phyloP scores from a whole-genome alignment of 345 rosid genomes.

The Rubroshorea leprosula region DNA sequence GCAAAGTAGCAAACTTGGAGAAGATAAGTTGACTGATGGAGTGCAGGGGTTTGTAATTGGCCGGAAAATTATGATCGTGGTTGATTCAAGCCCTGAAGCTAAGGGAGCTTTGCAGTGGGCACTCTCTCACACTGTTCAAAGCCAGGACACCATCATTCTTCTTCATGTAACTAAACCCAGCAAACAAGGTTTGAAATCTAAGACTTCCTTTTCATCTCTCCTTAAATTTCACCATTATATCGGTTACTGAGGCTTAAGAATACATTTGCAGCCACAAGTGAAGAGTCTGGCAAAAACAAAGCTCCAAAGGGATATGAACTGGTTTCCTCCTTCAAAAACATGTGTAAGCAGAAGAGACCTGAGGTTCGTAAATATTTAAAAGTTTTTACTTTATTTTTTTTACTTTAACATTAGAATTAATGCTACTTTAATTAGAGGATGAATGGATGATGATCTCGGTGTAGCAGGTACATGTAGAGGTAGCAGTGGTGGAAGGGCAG shows the following conservation, averaged over 20 bases:
- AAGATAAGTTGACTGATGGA: conserved; percentile 5
- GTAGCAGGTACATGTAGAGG: conserved; percentile 57
- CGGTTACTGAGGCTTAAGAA: not conserved
- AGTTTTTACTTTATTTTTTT: not conserved
- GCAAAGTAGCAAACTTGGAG: conserved; percentile 5
- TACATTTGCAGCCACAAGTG: conserved; percentile 23
- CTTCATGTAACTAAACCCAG: conserved; percentile 57
- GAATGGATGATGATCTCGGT: not conserved
- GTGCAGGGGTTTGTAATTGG: too few species aligned
- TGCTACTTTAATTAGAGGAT: not conserved
- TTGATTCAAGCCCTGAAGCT: conserved; percentile 69
- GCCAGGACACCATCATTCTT: conserved; percentile 63
- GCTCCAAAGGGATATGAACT: conserved; percentile 46
- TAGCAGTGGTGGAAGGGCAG: conserved; percentile 55
- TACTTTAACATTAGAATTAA: not conserved
- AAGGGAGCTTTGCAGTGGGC: conserved; percentile 90
- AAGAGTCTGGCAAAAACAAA: conserved; percentile 34
- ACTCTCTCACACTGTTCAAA: conserved; percentile 75
- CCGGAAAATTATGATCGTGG: conserved; percentile 79
- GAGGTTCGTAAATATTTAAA: conserved; percentile 57
- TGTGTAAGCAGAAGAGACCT: conserved; percentile 69
- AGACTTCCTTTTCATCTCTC: not conserved
- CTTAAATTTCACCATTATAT: not conserved
- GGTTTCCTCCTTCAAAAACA: conserved; percentile 45
- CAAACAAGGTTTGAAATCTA: conserved; percentile 35